Percentiles rank a stretch among this genome's conserved stretches.
These are phyloP conservation scores for Fusarium devonianum DNA, from an alignment of 2,329 filamentous ascomycete genomes.

Conservation along the genomic window DNA sequence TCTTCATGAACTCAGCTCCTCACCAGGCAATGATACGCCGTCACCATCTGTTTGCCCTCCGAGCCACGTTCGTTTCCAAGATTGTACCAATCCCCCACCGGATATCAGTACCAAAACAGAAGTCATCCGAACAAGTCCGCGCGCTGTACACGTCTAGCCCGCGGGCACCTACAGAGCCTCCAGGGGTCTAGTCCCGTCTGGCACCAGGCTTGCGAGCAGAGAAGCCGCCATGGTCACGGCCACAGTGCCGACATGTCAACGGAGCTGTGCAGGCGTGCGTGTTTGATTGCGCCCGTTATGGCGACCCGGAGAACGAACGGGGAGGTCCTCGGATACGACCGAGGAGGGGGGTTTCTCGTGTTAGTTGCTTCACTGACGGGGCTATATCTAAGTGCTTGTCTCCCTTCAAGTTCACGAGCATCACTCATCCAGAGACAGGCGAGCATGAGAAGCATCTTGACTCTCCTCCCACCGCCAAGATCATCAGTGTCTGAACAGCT, in stretches of 20 bases:
- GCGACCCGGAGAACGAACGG: no score
- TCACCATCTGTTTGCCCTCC: background rate
- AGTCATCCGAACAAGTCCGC: slow-evolving; percentile 4
- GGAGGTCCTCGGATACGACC: slow-evolving; percentile 1
- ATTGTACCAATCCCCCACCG: background rate
- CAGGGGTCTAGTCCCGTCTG: slow-evolving; percentile 7
- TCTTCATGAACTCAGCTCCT: background rate
- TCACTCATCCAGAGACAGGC: background rate
- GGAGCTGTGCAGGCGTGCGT: slow-evolving; percentile 6
- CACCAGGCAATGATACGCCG: background rate
- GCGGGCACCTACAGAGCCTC: slow-evolving; percentile 24
- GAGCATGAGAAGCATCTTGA: no score
- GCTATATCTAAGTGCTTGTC: slow-evolving; percentile 8
- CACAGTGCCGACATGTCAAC: slow-evolving; percentile 1
- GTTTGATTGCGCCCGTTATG: no score
- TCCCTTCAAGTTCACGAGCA: background rate
- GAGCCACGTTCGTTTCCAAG: background rate
- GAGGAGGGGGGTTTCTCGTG: background rate
- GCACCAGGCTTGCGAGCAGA: slow-evolving; percentile 4
- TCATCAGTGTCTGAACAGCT: no score
- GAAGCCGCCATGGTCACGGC: background rate
- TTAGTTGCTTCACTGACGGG: background rate
- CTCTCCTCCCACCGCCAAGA: no score
- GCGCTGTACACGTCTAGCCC: slow-evolving; percentile 5
- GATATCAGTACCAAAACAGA: slow-evolving; percentile 13